phyloP scores from a whole-genome alignment of 164 flowering plant species.

The Euptelea pleiosperma region DNA sequence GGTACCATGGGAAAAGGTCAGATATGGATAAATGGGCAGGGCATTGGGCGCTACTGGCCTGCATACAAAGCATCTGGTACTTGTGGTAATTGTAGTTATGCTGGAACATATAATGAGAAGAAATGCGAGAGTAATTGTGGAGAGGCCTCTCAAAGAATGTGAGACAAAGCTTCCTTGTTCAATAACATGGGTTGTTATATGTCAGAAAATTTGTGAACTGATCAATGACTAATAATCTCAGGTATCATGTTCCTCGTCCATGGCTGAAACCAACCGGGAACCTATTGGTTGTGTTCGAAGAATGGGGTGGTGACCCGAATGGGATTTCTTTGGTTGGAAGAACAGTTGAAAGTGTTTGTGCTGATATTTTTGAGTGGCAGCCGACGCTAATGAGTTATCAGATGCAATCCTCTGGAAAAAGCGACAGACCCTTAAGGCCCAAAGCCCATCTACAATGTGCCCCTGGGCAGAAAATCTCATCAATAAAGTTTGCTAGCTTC shows the following conservation, averaged over 20 bases:
- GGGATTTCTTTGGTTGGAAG: conserved; percentile 50
- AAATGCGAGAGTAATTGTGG: conserved; percentile 64
- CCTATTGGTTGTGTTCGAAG: conserved; percentile 62
- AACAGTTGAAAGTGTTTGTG: conserved; percentile 38
- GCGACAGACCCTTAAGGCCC: conserved; percentile 20
- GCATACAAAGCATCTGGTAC: conserved; percentile 56
- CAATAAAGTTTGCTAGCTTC: conserved; percentile 58
- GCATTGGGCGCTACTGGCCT: conserved; percentile 88
- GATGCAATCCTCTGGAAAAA: conserved; percentile 23
- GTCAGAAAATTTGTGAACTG: neutral
- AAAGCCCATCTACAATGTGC: conserved; percentile 53
- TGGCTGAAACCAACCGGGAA: conserved; percentile 58
- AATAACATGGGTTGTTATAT: neutral
- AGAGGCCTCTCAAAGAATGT: conserved; percentile 75
- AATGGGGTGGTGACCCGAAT: conserved; percentile 67
- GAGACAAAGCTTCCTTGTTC: conserved; percentile 9
- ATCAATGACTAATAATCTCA: conserved; percentile 21
- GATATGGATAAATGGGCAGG: conserved; percentile 75
- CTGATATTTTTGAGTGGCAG: conserved; percentile 47
- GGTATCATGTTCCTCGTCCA: conserved; percentile 80
- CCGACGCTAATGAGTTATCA: conserved; percentile 36
- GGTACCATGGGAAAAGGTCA: conserved; percentile 84
- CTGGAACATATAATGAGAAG: conserved; percentile 49
- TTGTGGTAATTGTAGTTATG: conserved; percentile 61
- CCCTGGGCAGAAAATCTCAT: conserved; percentile 42